Evolutionary conservation across 2,329 filamentous ascomycete species (phyloP), one percentile per base, ranked within the genome.

Genomic region (Fusarium sp.): DNA sequence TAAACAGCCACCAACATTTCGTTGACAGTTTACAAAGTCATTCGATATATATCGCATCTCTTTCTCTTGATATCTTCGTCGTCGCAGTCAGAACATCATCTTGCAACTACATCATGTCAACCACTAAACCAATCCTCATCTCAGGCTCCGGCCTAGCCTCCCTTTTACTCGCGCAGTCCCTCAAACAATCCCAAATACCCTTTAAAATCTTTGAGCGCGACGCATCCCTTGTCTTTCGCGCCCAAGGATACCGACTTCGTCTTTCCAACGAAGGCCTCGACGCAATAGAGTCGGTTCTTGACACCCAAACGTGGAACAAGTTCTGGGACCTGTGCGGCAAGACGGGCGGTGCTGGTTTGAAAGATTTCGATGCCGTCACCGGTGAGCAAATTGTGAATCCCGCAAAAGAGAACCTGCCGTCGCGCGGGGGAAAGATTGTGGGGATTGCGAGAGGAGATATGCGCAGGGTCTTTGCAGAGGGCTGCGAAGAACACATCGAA

Each of bases 371-470:
- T 66, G 87, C 87, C 6, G 68, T 84, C 5, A 88, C 84, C 0
- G 87, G 85, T 1, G 81, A 85, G 63, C 71, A 75, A 30, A 76
- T 81, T 9, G 62, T 77, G 23, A 72, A 76, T 15, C 37, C 43
- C 0, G 40, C 65, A 0, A 61, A 72, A 14, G 77, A 79, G 64
- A 75, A 71, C 3, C 77, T 90, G 30, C 58, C 75, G 0, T 88
- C 85, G 17, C 81, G 87, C 20, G 86, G 79, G 39, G 86, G 85
- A 7, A 88, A 89, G 73, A 80, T 87, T 10, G 82, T 91, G 1
- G 88, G 88, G 1, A 88, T 90, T 40, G 82, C 87, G 1, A 78
- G 88, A 7, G 88, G 88, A 6, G 87, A 89, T 35, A 90, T 91
- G 88, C 81, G 88, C 4, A 80, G 76, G 46, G 65, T 87, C 7